Evolutionary conservation across 805 yeast species (phyloP), one percentile per base, ranked within the genome.

Genomic region (Nakazawaea wyomingensis): DNA sequence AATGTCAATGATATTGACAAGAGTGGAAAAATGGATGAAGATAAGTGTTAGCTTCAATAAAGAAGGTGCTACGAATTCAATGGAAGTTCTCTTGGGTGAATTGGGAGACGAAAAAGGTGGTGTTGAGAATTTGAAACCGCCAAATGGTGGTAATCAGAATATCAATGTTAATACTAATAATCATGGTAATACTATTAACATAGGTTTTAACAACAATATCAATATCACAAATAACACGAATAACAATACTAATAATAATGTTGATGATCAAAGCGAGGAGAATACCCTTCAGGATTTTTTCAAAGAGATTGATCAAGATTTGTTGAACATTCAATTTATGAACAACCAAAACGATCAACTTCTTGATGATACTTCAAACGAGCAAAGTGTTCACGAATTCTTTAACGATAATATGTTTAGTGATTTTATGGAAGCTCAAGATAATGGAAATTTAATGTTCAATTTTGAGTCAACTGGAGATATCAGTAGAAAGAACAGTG

Each of bases 51-150:
- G 54, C 27, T 62, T 66, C 49, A 55, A 56, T n/a, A 62, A 74
- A 47, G 69, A 65, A 24, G 81, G 82, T 14, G 81, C 78, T 34
- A 62, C 69, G n/a, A 71, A 72, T 46, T 80, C 82, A 11, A 74
- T 76, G 62, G 62, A 77, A 45, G 70, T 69, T 30, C 59, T 78
- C 35, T 56, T 71, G 44, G 74, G 78, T 49, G 80, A 78, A 55
- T 66, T 76, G 43, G 80, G 74, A 8, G 66, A 68, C 39, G 79
- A 75, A 48, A 69, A 62, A 40, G 30, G 13, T 5, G 69, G 69
- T 2, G 61, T 65, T n/a, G 69, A 65, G 44, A 57, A 50, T 39
- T 59, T 62, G 39, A 55, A 45, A 39, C 45, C 57, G 21, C 52
- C 57, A 9, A n/a, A n/a, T n/a, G n/a, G n/a, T n/a, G n/a, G n/a